Base-by-base conservation (phyloP, 768 basidiomycete species). In the Leccinum incarnatum region DNA sequence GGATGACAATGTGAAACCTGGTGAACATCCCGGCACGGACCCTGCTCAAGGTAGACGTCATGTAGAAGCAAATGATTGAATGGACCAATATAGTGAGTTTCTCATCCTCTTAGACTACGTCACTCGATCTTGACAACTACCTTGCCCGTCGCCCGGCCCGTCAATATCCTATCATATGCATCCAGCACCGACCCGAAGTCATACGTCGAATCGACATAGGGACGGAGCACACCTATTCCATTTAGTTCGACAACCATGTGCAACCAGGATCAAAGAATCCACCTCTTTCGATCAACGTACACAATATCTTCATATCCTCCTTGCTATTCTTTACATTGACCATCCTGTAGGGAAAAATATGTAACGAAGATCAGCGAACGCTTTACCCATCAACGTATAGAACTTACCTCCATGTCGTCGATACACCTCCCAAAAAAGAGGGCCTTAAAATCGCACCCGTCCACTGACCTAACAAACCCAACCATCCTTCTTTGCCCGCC, bases 131-230 rank as follows among this genome's bases (percentile, higher is more conserved):
- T 82, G 23, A 91, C 79, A 3, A 89, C 77, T 3, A 91, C 79
- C 67, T 90, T 90, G 0, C 90, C 90, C 4, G 76, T 81, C 1
- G 86, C 83, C 19, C 81, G 76, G 5, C 75, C 70, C 1, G 81
- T 79, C 79, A 85, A 75, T 8, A 87, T 67, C 53, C 78, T 76
- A 12, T 86, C 84, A 65, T 87, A 92, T 0, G 88, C 90, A 57
- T 81, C 72, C 54, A 81, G 67, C 2, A 71, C 82, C 5, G 88
- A 83, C 34, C 81, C 77, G 52, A 89, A 88, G 3, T 67, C 71
- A 57, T 76, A 80, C 0, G 83, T 80, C 0, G 84, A 86, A 66
- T 91, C 88, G 4, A 90, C 76, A 0, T 79, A 64, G 1, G 83
- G 76, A 58, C 78, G 82, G 8, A 89, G 66, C 15, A 21, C 21